Evolutionary conservation across 2,329 filamentous ascomycete genomes (phyloP), one percentile per base, ranked within the genome.

Genomic region (Trichophyton verrucosum): DNA sequence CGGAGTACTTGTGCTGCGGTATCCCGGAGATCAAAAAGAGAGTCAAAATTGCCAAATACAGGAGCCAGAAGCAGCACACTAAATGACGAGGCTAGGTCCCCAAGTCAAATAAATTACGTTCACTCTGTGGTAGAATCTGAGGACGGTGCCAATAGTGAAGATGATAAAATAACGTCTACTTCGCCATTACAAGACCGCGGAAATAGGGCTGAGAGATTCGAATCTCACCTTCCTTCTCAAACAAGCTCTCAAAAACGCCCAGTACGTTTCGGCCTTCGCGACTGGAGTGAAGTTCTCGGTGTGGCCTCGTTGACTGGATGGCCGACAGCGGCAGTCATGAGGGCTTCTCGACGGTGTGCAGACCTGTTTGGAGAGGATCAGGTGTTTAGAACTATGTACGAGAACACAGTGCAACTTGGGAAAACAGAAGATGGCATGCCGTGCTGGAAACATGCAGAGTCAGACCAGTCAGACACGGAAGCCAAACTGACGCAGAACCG

Each of bases 211-310:
- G 40, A 42, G 7, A 24, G 22, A 4, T 17, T 27, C 9, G 7
- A 2, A 22, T 5, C 5, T 27, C 15, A 7, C 4, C 13, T 13
- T 1, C n/a, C 55, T 17, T 15, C 13, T 4, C 11, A 40, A 15
- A 3, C 13, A 8, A 40, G n/a, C 3, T 0, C 20, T 7, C 33
- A 57, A 42, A 56, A 40, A 8, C 60, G 58, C 8, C 17, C 24
- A 13, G 58, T 58, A 61, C 66, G 63, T 59, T 67, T 68, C 40
- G 69, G 69, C 30, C 75, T 84, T 11, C 81, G 88, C 22, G 88
- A 95, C 74, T 97, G 92, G 92, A 87, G 85, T 65, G 89, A 95
- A 65, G 82, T 96, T 1, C 75, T 96, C 30, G 88, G 88, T 0
- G 80, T 90, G 0, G 92, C 92, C 2, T 81, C 88, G 0, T 75